phyloP scores from a whole-genome alignment of 225 moss, liverwort and hornwort genomes.

The Pseudoscleropodium purum region DNA sequence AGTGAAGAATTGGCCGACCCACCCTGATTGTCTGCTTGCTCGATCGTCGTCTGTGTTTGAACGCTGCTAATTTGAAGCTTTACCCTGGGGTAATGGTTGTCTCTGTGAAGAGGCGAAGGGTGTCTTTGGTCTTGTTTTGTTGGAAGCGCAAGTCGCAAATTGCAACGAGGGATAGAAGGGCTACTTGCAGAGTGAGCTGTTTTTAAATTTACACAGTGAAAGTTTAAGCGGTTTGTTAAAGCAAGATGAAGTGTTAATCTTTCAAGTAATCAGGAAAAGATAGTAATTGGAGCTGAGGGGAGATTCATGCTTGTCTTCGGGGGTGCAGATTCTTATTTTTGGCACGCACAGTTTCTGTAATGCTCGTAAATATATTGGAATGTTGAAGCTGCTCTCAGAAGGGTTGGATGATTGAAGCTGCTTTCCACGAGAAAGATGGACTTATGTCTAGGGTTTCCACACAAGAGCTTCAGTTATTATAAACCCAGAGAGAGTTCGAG shows the following conservation, averaged over 20 bases:
- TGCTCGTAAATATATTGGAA: neutral
- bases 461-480: neutral
- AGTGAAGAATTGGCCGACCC: neutral
- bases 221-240: neutral
- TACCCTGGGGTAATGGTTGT: neutral
- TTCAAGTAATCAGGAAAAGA: neutral
- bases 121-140: neutral
- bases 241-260: neutral
- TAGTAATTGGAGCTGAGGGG: neutral
- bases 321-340: neutral
- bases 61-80: neutral
- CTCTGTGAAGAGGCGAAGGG: neutral
- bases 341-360: neutral
- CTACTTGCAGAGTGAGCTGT: neutral
- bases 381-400: neutral
- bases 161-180: neutral
- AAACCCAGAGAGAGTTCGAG: neutral
- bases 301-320: neutral
- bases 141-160: neutral
- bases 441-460: neutral
- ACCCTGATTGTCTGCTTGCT: neutral
- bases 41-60: neutral
- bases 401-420: neutral
- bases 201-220: neutral
- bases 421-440: conserved; percentile 8